Evolutionary conservation across 192 early-diverging fungal species (phyloP).

Genomic region (Coemansia sp.): DNA sequence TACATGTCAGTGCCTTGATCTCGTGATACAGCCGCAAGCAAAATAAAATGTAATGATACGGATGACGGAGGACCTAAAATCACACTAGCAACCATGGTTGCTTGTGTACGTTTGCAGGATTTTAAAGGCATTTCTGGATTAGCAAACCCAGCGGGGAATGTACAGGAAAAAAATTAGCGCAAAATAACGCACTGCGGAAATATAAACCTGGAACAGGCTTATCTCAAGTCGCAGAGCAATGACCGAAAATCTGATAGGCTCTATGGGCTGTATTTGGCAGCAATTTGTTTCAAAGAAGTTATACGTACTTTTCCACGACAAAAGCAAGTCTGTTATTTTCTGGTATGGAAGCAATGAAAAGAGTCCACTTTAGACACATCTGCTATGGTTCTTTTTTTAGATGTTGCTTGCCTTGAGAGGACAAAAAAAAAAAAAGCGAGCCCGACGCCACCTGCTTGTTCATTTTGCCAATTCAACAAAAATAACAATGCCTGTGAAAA

Average conservation of each 20-base stretch:
- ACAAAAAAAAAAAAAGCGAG: not conserved
- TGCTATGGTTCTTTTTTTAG: constrained; percentile 1
- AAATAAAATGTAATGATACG: not conserved
- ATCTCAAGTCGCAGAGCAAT: not conserved
- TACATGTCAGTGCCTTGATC: not conserved
- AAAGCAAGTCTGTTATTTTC: not conserved
- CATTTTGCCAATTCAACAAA: not conserved
- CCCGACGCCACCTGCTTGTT: not conserved
- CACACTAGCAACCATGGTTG: not conserved
- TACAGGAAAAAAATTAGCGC: not conserved
- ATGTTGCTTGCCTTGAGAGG: not conserved
- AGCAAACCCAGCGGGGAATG: not conserved
- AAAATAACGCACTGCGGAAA: not conserved
- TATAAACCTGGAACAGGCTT: not conserved
- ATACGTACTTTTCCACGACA: not conserved
- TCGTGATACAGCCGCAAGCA: not conserved
- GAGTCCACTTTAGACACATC: not conserved
- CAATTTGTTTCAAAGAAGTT: not conserved
- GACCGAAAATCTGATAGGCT: not conserved
- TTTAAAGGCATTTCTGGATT: not conserved
- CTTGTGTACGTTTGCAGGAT: not conserved
- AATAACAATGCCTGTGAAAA: not conserved
- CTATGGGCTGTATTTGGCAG: not conserved
- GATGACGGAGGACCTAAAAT: not conserved
- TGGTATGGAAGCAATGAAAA: not conserved